A percentile compares a stretch with the other conserved stretches of the same genome.
Evolutionary conservation across 257 asterid species (phyloP).

Genomic region (Catharanthus roseus): DNA sequence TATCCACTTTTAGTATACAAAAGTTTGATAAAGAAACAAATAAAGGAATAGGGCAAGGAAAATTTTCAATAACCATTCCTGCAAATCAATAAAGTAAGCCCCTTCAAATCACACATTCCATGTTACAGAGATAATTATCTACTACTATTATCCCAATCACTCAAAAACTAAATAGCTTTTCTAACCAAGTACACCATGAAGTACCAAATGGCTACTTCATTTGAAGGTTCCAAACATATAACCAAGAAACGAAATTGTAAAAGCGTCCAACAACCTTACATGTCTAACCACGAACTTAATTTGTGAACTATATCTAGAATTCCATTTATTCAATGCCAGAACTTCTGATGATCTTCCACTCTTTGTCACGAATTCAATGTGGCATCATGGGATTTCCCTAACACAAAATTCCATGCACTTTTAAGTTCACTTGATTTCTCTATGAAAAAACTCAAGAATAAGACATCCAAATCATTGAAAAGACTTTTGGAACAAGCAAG

Average conservation of each 20-base stretch:
- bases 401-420: neutral
- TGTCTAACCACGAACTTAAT: neutral
- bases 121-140: too few species aligned
- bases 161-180: neutral
- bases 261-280: neutral
- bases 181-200: neutral
- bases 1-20: neutral
- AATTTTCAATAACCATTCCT: neutral
- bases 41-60: neutral
- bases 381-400: neutral
- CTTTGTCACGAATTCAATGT: neutral
- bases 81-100: neutral
- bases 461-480: too few species aligned
- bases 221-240: neutral
- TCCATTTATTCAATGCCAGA: neutral
- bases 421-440: neutral
- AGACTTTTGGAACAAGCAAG: neutral
- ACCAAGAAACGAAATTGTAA: neutral
- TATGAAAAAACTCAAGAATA: neutral
- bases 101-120: neutral
- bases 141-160: neutral
- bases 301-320: neutral
- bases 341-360: neutral
- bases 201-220: neutral
- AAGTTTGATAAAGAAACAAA: neutral